Evolutionary conservation across 78 protist species (phyloP).

Genomic region (Dictyostelium discoideum): dicty_2.7 NC_007088.5:8278501-8279000

Average conservation of each 20-base stretch:
- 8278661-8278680: background rate
- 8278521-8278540: background rate
- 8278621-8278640: background rate
- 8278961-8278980: background rate
- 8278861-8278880: background rate
- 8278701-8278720: background rate
- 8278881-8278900: background rate
- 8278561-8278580: background rate
- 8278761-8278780: background rate
- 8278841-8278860: background rate
- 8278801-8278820: background rate
- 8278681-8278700: background rate
- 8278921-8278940: background rate
- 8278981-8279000: background rate
- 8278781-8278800: background rate
- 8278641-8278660: background rate
- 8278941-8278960: background rate
- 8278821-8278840: background rate
- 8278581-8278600: background rate
- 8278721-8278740: background rate
- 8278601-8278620: background rate
- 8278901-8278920: background rate
- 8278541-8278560: background rate
- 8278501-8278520: background rate
- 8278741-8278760: background rate